Evolutionary conservation across 169 alveolate species (phyloP), one percentile per base, ranked within the genome.

Genomic region (Plasmodium knowlesi): DNA sequence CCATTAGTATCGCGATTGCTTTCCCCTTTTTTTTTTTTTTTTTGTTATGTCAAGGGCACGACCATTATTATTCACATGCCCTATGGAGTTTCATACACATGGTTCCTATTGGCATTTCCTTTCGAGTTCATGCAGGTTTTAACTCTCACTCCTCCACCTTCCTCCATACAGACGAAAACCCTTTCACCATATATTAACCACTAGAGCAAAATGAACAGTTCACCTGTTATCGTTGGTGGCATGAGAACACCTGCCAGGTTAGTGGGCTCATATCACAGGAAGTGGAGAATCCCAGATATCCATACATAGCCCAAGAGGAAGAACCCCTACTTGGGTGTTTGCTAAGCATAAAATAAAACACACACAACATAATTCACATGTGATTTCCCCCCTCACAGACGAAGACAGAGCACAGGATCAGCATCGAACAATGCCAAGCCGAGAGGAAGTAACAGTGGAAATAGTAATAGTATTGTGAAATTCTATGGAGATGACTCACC

Each of bases 401-500:
- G 94, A 57, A 89, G 94, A 80, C 94, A 79, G 32, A 80, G 25
- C 41, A 80, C 74, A 37, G 89, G 83, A 25, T 19, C 90, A 5
- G 30, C 72, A 5, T 16, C 61, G 53, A 53, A 53, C 54, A 89
- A 37, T 54, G 16, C 57, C 30, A 89, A 41, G 16, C 94, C 41
- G 71, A 80, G 94, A 89, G 72, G 94, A 89, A 78, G 78, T 30
- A 39, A 28, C 57, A 70, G 89, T 41, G 94, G 89, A 37, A 61
- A 25, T 46, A 39, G 83, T 1, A 89, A 89, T 53, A 89, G 90
- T 43, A 89, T 89, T 19, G 70, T 89, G 0, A 89, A 89, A 61
- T 34, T 89, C 71, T 89, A 89, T 89, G 94, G 94, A 37, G 94
- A 89, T 57, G 94, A 89, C 50, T 89, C 94, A 14, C 94, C 94